Evolutionary conservation across 2,329 filamentous ascomycete genomes (phyloP).

Genomic region (Fusarium sp.): DNA sequence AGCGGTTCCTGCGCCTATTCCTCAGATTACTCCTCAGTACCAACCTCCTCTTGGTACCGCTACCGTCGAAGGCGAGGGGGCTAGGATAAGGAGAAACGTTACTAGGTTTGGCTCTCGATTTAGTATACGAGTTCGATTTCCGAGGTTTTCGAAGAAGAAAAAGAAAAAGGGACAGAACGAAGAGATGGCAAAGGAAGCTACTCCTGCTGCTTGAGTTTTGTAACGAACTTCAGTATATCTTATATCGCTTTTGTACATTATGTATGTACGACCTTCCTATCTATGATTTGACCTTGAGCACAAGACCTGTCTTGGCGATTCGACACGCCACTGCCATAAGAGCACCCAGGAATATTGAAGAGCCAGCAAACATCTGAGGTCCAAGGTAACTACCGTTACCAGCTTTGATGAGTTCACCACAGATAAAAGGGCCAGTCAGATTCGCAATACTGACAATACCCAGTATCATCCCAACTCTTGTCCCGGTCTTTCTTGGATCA

Average conservation of each 20-base stretch:
- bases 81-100: neutral
- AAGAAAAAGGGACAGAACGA: neutral
- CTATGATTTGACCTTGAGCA: conserved; percentile 19
- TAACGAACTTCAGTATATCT: too few relatives aligned
- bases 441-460: conserved; percentile 44
- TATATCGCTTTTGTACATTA: fast-evolving
- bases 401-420: conserved; percentile 35
- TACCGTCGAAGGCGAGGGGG: too few relatives aligned
- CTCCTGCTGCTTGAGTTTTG: too few relatives aligned
- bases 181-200: neutral
- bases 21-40: neutral
- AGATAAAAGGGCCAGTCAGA: conserved; percentile 44
- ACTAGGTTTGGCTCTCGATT: neutral
- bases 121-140: neutral
- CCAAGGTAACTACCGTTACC: conserved; percentile 28
- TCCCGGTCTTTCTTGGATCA: conserved; percentile 45
- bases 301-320: conserved; percentile 26
- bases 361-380: conserved; percentile 40
- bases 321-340: conserved; percentile 31
- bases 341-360: conserved; percentile 34
- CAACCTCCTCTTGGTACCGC: neutral
- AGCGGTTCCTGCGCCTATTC: neutral
- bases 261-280: neutral
- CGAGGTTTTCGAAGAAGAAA: neutral
- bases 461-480: conserved; percentile 50